Percentiles rank a stretch among this genome's conserved stretches.
Conservation (phyloP, 2,329 filamentous ascomycete species). For the Pleoardoris graminearum region DNA sequence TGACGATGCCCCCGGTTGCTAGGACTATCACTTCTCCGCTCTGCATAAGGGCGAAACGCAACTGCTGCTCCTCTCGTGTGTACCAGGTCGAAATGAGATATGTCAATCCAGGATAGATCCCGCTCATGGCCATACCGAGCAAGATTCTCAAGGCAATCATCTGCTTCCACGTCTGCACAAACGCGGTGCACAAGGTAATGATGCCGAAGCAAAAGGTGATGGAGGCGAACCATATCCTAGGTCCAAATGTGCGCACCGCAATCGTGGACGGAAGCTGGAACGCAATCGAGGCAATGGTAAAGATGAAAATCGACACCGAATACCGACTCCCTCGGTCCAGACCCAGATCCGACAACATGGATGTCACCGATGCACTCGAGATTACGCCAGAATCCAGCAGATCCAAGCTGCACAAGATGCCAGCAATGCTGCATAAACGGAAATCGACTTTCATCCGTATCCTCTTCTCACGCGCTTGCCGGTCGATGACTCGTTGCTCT, state of each 20-base stretch:
- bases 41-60: constrained; percentile 67
- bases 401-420: constrained; percentile 70
- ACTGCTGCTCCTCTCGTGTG: constrained; percentile 65
- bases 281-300: constrained; percentile 68
- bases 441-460: constrained; percentile 68
- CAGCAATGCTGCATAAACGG: constrained; percentile 70
- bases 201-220: constrained; percentile 65
- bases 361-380: constrained; percentile 69
- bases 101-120: constrained; percentile 48
- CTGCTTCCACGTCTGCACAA: constrained; percentile 67
- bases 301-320: constrained; percentile 72
- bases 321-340: constrained; percentile 66
- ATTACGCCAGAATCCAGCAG: constrained; percentile 72
- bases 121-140: constrained; percentile 64
- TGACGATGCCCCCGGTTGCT: constrained; percentile 68
- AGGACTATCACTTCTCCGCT: constrained; percentile 67
- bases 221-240: constrained; percentile 63
- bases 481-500: constrained; percentile 5
- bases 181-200: constrained; percentile 70
- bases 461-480: constrained; percentile 47
- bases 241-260: constrained; percentile 66
- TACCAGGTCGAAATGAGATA: constrained; percentile 67
- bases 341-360: constrained; percentile 65
- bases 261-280: constrained; percentile 72
- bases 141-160: constrained; percentile 70